Base-by-base conservation (phyloP, 2,329 filamentous ascomycete species). In the Neofusicoccum sp. region DNA sequence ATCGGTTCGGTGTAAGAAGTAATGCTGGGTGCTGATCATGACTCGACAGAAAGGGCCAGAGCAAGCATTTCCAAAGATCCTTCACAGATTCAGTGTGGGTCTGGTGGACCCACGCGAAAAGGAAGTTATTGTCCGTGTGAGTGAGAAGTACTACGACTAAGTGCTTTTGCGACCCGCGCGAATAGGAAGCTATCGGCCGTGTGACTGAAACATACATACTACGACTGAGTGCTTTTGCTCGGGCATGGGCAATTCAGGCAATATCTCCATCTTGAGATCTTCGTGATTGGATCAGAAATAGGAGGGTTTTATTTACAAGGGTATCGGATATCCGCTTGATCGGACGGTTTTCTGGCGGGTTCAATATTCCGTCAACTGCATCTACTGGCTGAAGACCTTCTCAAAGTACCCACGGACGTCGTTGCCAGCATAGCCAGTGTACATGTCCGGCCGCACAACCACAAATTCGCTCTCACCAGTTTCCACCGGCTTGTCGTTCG, bases 361-460 rank as follows among this genome's bases (percentile, higher is more conserved):
- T n/a, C n/a, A n/a, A n/a, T n/a, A n/a, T n/a, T n/a, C n/a, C n/a
- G n/a, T n/a, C n/a, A n/a, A n/a, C n/a, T 24, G 14, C n/a, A 34
- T 20, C 9, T 20, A 51, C 28, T 28, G 36, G 26, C 24, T 11
- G 20, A 61, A 61, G 20, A 57, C 30, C 33, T 30, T 28, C n/a
- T 61, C 41, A 7, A 61, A 57, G 24, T 61, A 61, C 20, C 49
- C 51, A 11, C 33, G 11, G 8, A 56, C 38, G 20, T 61, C 49
- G 24, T 31, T 40, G 11, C 59, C 59, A 7, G 49, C 59, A n/a
- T 61, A 61, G 14, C 59, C 59, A 4, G 41, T 57, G 43, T 61
- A 61, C 49, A 57, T 57, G 34, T 61, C 59, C 1, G 59, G 59
- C 34, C 59, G 14, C 4, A 61, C 30, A 1, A 61, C 49, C 1